Percentiles rank a stretch among this genome's conserved stretches.
Conservation (phyloP, 148 eudicot species). For the Rhododendron simsii region DNA sequence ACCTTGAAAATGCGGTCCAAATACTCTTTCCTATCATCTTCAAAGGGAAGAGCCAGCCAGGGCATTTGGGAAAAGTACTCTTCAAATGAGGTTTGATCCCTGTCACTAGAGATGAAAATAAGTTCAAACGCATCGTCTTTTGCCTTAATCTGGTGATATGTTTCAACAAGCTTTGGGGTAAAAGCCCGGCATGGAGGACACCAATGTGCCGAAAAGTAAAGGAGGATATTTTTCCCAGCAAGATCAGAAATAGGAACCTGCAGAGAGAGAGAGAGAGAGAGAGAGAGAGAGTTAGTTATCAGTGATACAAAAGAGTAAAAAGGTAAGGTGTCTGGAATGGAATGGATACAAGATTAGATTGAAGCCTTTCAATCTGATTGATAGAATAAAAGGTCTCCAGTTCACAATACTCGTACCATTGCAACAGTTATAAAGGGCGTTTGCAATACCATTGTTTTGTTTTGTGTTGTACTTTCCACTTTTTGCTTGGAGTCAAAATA, state of each 20-base stretch:
- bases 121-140: conserved; percentile 45
- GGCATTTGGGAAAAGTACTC: not conserved
- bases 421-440: not conserved
- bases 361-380: not conserved
- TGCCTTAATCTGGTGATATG: conserved; percentile 47
- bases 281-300: not conserved
- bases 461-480: not conserved
- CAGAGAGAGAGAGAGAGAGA: not conserved
- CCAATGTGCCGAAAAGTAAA: conserved; percentile 67
- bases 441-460: not conserved
- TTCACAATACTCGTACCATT: not conserved
- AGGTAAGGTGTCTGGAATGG: not conserved
- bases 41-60: conserved; percentile 5
- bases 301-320: not conserved
- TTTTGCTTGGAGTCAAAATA: not conserved
- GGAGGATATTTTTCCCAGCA: conserved; percentile 48
- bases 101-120: not conserved
- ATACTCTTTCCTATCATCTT: conserved; percentile 34
- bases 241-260: conserved; percentile 53
- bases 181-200: conserved; percentile 59
- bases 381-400: not conserved
- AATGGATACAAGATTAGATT: not conserved
- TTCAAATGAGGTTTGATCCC: not conserved
- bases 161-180: conserved; percentile 41
- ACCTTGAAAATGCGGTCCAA: conserved; percentile 41